phyloP scores from a whole-genome alignment of 2,329 filamentous ascomycete genomes.

The Ophiostoma sp. region DNA sequence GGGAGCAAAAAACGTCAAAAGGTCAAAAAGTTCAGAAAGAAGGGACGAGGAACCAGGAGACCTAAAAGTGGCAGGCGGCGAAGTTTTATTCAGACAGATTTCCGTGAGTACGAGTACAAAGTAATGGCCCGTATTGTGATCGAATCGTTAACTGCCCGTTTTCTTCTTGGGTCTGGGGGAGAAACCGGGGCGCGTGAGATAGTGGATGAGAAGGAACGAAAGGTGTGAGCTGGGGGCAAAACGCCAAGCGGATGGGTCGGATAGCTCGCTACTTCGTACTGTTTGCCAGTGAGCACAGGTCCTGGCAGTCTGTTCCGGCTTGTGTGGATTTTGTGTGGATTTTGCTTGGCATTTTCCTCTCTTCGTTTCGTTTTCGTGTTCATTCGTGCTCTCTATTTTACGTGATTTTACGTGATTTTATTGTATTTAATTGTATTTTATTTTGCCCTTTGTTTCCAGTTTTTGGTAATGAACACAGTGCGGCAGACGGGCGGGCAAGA shows the following conservation, averaged over 20 bases:
- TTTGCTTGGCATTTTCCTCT: not conserved
- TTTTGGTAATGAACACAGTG: not conserved
- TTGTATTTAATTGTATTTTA: not conserved
- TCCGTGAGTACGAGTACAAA: not conserved
- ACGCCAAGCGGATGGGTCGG: constrained; percentile 20
- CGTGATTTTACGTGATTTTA: not conserved
- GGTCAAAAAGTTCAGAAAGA: not conserved
- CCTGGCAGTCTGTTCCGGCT: not conserved
- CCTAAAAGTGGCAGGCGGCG: not conserved
- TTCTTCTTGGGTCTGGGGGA: not conserved
- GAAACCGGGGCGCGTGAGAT: not conserved
- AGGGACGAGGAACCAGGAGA: constrained; percentile 1
- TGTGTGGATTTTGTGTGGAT: not conserved
- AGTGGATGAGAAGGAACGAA: not conserved
- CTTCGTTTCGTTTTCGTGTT: constrained; percentile 1
- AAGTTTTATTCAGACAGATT: not conserved
- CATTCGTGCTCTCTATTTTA: not conserved
- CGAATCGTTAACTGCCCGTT: not conserved
- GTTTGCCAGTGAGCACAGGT: not conserved
- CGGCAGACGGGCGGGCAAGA: not conserved
- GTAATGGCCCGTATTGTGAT: not conserved
- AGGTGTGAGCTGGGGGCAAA: not conserved
- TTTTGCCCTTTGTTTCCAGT: not conserved
- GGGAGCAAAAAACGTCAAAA: not conserved
- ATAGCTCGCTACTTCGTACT: constrained; percentile 3